Conservation (phyloP, 2,329 filamentous ascomycete genomes). For the Diplodia intermedia region DNA sequence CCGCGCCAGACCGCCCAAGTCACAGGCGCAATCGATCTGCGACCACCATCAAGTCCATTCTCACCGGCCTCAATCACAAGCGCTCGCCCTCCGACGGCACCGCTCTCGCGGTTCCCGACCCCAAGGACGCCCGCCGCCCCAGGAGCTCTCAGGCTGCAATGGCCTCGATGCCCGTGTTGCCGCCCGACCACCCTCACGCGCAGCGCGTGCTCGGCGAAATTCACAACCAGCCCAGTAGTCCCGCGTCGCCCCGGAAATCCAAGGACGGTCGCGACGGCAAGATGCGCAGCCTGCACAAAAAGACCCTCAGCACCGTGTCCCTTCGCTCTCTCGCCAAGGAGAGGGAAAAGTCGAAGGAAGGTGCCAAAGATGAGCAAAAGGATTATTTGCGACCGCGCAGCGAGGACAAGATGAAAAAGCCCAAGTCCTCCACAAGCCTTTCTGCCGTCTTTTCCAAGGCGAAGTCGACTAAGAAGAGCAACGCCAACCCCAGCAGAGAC, state of each 20-base stretch:
- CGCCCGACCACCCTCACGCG: constrained; percentile 58
- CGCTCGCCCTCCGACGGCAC: constrained; percentile 54
- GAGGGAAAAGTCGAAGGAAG: constrained; percentile 48
- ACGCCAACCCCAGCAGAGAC: constrained; percentile 66
- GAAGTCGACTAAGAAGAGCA: constrained; percentile 71
- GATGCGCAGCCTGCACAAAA: constrained; percentile 56
- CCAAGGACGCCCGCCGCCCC: constrained; percentile 34
- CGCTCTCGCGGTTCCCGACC: constrained; percentile 35
- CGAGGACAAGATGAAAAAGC: constrained; percentile 65
- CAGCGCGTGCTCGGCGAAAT: constrained; percentile 40
- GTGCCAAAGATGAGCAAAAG: constrained; percentile 41
- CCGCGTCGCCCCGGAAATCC: constrained; percentile 46
- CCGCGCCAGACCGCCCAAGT: constrained; percentile 33
- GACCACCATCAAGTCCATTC: constrained; percentile 61
- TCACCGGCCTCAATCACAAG: constrained; percentile 58
- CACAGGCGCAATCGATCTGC: constrained; percentile 53
- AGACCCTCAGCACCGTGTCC: constrained; percentile 62
- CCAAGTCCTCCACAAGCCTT: constrained; percentile 85
- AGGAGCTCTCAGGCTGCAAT: constrained; percentile 36
- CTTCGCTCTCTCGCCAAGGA: constrained; percentile 60
- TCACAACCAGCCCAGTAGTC: constrained; percentile 48
- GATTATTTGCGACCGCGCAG: constrained; percentile 19
- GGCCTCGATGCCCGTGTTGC: constrained; percentile 51
- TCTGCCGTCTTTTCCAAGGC: constrained; percentile 75
- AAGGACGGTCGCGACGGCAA: constrained; percentile 43